Conservation (phyloP, 1,284 basidiomycete genomes). For the Rhodotorula mucilaginosa region DNA sequence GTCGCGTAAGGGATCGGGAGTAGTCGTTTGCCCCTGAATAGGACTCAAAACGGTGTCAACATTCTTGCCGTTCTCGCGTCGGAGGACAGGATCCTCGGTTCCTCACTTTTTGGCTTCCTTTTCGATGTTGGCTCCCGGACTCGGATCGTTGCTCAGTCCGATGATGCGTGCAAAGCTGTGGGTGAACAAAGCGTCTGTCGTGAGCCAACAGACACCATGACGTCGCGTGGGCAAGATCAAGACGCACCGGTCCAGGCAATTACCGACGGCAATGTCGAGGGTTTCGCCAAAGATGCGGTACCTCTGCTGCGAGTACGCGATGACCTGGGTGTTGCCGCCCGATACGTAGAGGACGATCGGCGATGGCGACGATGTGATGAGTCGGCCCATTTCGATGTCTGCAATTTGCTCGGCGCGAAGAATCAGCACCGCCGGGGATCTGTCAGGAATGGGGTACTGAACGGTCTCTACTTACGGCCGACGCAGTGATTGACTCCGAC, state of each 20-base stretch:
- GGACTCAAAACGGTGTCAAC: too few relatives aligned
- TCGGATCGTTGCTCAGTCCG: conserved; percentile 90
- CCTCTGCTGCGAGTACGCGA: conserved; percentile 93
- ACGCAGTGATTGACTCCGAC: conserved; percentile 98
- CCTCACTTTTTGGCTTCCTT: conserved; percentile 82
- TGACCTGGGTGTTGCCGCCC: conserved; percentile 98
- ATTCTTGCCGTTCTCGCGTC: not conserved
- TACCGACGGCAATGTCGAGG: conserved; percentile 97
- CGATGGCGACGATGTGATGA: conserved; percentile 90
- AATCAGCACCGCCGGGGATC: not conserved
- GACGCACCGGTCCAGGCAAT: conserved; percentile 78
- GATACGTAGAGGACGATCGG: conserved; percentile 98
- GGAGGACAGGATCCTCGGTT: not conserved
- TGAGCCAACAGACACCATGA: not conserved
- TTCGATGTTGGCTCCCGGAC: conserved; percentile 98
- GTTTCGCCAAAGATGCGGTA: conserved; percentile 99
- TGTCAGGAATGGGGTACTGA: too few relatives aligned
- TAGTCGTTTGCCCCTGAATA: conserved; percentile 58
- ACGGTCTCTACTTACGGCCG: conserved; percentile 67
- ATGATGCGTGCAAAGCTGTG: conserved; percentile 84
- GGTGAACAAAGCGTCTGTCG: not conserved
- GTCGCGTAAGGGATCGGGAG: conserved; percentile 89
- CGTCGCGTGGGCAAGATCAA: not conserved
- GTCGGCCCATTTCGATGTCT: conserved; percentile 99
- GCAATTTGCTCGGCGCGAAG: conserved; percentile 6